phyloP scores from a whole-genome alignment of 768 basidiomycete genomes.

The Nidularia sp. region DNA sequence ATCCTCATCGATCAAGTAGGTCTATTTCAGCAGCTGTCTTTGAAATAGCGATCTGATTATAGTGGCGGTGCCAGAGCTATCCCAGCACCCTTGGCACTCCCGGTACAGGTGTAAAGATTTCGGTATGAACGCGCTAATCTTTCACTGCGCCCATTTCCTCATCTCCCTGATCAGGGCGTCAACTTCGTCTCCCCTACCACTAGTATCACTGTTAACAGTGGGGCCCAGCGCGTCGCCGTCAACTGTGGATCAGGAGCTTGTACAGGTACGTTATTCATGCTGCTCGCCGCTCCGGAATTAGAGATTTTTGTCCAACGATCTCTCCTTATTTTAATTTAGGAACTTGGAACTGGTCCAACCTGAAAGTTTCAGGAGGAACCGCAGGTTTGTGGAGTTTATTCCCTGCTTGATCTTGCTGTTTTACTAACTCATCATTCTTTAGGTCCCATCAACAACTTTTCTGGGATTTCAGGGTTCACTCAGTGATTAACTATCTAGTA shows the following conservation, averaged over 20 bases:
- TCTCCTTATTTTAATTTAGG: constrained; percentile 18
- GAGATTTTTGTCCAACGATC: background rate
- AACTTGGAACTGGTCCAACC: constrained; percentile 46
- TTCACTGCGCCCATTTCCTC: background rate
- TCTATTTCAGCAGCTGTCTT: background rate
- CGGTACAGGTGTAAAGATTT: constrained; percentile 53
- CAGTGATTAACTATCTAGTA: background rate
- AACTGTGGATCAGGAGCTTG: constrained; percentile 54
- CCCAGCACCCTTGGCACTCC: constrained; percentile 47
- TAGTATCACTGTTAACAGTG: constrained; percentile 33
- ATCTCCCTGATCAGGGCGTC: constrained; percentile 31
- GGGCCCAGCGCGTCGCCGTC: constrained; percentile 44
- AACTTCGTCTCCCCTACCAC: constrained; percentile 40
- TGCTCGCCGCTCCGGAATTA: background rate
- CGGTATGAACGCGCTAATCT: constrained; percentile 29
- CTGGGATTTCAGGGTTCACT: constrained; percentile 24
- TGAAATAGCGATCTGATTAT: background rate
- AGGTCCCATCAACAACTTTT: constrained; percentile 34
- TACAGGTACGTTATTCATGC: constrained; percentile 27
- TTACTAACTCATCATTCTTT: constrained; percentile 1
- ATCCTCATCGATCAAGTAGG: constrained; percentile 56
- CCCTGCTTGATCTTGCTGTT: background rate
- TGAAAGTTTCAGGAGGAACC: constrained; percentile 40
- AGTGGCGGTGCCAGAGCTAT: constrained; percentile 41
- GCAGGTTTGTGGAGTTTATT: constrained; percentile 16